Conservation (phyloP, 1,139 yeast species). For the Hyphopichia buzzinii region DNA sequence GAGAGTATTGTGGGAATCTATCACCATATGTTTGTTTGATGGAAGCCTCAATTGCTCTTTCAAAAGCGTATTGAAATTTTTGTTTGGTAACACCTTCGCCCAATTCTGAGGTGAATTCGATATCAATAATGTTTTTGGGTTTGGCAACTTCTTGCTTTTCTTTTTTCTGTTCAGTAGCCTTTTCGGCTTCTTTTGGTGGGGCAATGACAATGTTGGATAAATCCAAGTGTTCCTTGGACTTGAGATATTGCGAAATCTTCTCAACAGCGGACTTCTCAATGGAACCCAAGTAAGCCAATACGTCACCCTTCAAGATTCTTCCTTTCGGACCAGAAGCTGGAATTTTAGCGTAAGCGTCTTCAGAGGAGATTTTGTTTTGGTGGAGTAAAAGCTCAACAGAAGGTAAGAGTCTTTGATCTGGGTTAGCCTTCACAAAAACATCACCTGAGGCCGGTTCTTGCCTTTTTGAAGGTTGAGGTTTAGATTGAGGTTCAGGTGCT, state of each 20-base stretch:
- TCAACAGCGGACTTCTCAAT: conserved; percentile 56
- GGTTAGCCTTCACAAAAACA: conserved; percentile 49
- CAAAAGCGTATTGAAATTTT: conserved; percentile 30
- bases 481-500: not conserved
- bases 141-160: conserved; percentile 17
- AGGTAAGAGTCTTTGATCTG: conserved; percentile 69
- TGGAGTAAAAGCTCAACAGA: conserved; percentile 72
- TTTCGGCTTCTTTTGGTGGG: conserved; percentile 28
- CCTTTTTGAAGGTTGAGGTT: conserved; percentile 15
- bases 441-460: conserved; percentile 12
- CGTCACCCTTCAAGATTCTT: conserved; percentile 85
- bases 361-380: conserved; percentile 57
- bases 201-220: conserved; percentile 65
- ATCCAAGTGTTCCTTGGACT: conserved; percentile 66
- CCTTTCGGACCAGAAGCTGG: conserved; percentile 90
- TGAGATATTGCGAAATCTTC: conserved; percentile 54
- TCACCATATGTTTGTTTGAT: conserved; percentile 38
- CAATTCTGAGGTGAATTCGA: conserved; percentile 26
- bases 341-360: conserved; percentile 69
- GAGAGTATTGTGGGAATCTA: conserved; percentile 43
- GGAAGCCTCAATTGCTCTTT: conserved; percentile 30
- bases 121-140: conserved; percentile 28
- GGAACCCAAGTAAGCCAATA: conserved; percentile 75
- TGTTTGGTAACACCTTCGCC: conserved; percentile 26
- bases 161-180: conserved; percentile 6